Percentiles rank a stretch among this genome's conserved stretches.
These are phyloP conservation scores for Taphrina confusa DNA, from an alignment of 1,139 yeast genomes.

Conservation along the genomic window DNA sequence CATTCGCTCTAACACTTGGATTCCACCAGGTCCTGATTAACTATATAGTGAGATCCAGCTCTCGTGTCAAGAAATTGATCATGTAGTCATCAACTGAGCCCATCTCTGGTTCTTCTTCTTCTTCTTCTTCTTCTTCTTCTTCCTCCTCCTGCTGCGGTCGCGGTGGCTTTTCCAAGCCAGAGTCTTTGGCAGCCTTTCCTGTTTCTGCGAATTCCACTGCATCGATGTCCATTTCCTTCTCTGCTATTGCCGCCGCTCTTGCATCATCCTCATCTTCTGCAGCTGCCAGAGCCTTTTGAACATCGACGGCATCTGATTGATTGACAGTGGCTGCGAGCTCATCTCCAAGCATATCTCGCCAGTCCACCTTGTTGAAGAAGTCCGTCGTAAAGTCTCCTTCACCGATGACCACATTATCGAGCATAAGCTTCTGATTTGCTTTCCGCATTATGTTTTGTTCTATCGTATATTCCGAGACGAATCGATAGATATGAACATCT, in stretches of 20 bases:
- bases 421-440: constrained; percentile 92
- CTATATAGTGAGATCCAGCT: constrained; percentile 8
- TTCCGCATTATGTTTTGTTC: constrained; percentile 92
- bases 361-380: constrained; percentile 84
- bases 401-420: constrained; percentile 94
- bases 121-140: constrained; percentile 41
- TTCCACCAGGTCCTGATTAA: no score
- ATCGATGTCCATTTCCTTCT: constrained; percentile 81
- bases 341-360: constrained; percentile 80
- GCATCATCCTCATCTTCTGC: constrained; percentile 98
- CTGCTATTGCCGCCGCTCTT: constrained; percentile 83
- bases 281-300: constrained; percentile 74
- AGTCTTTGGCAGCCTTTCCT: constrained; percentile 4
- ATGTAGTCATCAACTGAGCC: constrained; percentile 96
- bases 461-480: constrained; percentile 93
- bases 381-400: constrained; percentile 98
- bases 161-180: background rate
- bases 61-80: constrained; percentile 74
- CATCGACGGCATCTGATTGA: constrained; percentile 45
- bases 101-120: constrained; percentile 63
- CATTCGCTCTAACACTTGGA: no score
- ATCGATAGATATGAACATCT: constrained; percentile 94
- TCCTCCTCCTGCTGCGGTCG: background rate
- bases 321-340: constrained; percentile 43
- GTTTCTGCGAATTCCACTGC: constrained; percentile 67